Evolutionary conservation across 2,329 filamentous ascomycete genomes (phyloP).

Genomic region (Fragosphaeria purpurea): DNA sequence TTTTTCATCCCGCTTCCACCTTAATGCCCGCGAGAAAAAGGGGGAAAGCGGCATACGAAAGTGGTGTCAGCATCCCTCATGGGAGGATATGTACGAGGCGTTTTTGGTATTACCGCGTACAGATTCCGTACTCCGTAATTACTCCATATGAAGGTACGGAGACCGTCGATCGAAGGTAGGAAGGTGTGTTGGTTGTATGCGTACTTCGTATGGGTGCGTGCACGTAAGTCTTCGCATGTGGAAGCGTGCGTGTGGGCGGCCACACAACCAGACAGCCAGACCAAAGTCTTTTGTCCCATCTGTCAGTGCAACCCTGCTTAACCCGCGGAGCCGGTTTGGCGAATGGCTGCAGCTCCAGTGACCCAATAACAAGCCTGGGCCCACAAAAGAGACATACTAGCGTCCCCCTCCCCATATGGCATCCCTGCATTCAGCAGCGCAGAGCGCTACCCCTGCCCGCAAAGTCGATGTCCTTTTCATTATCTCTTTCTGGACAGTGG

Average conservation of each 20-base stretch:
- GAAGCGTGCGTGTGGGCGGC: not conserved
- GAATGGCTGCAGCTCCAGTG: constrained; percentile 8
- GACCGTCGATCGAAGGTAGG: too few relatives aligned
- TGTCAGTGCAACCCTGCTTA: constrained; percentile 5
- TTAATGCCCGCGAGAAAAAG: too few relatives aligned
- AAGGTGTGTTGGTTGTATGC: too few relatives aligned
- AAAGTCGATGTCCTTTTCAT: not conserved
- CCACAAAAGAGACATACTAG: not conserved
- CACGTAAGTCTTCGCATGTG: too few relatives aligned
- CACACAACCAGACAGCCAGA: not conserved
- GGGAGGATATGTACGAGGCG: too few relatives aligned
- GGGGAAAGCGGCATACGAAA: too few relatives aligned
- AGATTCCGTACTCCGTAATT: too few relatives aligned
- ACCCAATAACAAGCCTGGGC: constrained; percentile 2
- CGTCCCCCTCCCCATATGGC: not conserved
- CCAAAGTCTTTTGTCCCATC: not conserved
- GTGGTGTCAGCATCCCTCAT: too few relatives aligned
- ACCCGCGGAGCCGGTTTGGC: constrained; percentile 10
- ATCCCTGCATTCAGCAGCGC: not conserved
- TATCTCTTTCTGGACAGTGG: constrained; percentile 12
- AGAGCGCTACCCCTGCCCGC: not conserved
- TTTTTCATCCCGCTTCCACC: too few relatives aligned
- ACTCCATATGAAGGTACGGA: too few relatives aligned
- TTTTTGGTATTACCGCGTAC: too few relatives aligned
- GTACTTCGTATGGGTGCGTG: too few relatives aligned